A percentile compares a stretch with the other conserved stretches of the same genome.
Conservation (phyloP, 805 yeast genomes). For the Yarrowia hollandica region DNA sequence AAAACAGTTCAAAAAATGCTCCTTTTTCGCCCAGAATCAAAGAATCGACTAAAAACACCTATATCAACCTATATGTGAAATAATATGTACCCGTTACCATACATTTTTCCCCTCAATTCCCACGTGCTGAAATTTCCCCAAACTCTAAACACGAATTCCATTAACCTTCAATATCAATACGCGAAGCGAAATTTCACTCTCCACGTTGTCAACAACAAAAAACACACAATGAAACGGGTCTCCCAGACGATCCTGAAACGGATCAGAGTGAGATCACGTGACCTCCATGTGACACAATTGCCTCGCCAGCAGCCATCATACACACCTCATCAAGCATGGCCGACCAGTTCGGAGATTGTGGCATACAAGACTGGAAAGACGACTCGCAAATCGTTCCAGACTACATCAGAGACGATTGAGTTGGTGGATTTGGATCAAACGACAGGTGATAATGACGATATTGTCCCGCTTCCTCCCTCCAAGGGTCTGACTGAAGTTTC, state of each 20-base stretch:
- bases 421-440: not conserved
- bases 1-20: no score
- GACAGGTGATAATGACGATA: not conserved
- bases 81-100: no score
- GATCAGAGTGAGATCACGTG: not conserved
- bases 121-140: no score
- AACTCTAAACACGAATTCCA: no score
- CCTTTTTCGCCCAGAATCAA: no score
- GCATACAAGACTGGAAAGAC: not conserved
- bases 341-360: constrained; percentile 4
- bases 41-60: no score
- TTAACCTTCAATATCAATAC: no score
- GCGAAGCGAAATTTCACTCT: no score
- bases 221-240: not conserved
- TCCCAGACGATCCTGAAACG: not conserved
- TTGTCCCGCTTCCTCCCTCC: not conserved
- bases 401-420: not conserved
- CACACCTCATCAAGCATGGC: not conserved
- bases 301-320: not conserved
- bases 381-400: not conserved
- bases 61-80: no score
- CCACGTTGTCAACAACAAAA: not conserved
- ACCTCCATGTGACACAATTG: not conserved
- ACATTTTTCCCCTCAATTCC: no score
- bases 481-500: not conserved